A percentile compares a stretch with the other conserved stretches of the same genome.
Evolutionary conservation across 2,329 filamentous ascomycete genomes (phyloP).

Genomic region (Aureobasidium melanogenum): DNA sequence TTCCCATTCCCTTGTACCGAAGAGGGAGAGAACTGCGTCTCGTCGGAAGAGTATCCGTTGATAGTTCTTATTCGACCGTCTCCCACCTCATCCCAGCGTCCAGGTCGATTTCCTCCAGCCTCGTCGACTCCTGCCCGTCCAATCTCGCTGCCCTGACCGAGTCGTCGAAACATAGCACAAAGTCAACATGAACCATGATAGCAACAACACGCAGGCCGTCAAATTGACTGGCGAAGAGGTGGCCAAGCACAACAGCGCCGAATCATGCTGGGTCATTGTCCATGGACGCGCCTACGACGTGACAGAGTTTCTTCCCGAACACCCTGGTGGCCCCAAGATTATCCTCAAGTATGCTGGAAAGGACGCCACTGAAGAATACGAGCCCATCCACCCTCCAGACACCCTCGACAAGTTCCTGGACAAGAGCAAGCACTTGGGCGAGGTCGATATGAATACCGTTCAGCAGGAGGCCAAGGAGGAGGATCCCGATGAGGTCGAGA

Average conservation of each 20-base stretch:
- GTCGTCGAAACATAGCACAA: background rate
- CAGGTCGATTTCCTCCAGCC: background rate
- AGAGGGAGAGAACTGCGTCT: conserved; percentile 3
- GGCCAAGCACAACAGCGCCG: conserved; percentile 66
- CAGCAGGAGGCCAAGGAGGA: conserved; percentile 55
- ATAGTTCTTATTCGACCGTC: background rate
- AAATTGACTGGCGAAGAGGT: conserved; percentile 47
- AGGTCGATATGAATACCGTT: conserved; percentile 79
- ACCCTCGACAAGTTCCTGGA: conserved; percentile 77
- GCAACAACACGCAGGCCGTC: conserved; percentile 31
- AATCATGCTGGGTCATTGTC: conserved; percentile 88
- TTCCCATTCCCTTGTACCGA: conserved; percentile 4
- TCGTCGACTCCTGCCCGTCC: background rate
- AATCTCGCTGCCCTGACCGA: background rate
- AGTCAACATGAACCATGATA: conserved; percentile 31
- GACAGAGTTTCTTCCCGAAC: conserved; percentile 80
- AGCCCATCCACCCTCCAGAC: conserved; percentile 81
- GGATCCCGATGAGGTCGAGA: conserved; percentile 62
- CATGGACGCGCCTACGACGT: conserved; percentile 79
- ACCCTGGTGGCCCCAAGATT: conserved; percentile 82
- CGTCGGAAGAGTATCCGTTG: background rate
- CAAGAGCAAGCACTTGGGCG: conserved; percentile 76
- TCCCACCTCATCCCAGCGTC: background rate
- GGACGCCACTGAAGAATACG: conserved; percentile 86
- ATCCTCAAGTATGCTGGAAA: conserved; percentile 96